Evolutionary conservation across 345 rosid species (phyloP), one percentile per base, ranked within the genome.

Genomic region (Citrus inodora): DNA sequence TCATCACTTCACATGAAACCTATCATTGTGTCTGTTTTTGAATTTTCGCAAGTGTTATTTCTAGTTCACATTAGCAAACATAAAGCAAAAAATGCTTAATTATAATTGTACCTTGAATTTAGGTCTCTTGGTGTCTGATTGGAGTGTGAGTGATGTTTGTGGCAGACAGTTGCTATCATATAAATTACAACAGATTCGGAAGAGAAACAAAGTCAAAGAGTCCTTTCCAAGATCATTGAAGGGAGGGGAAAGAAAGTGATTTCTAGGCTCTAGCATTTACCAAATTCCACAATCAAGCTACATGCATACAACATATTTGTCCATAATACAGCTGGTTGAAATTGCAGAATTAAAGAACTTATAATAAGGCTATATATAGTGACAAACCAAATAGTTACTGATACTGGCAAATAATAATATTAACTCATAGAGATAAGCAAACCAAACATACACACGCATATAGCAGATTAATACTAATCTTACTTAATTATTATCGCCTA

Each of bases 141-240:
- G 38, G 33, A 22, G 22, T 59, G 7, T 37, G 33, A 7, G 25
- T 56, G 38, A 79, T 24, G 58, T 53, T 46, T 16, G 35, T 56
- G 77, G 76, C 67, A 46, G 87, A 79, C 75, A 81, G 51, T 68
- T 55, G 76, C 35, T 78, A 53, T 67, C 67, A 32, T 33, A 32
- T 33, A 16, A 38, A 70, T 68, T 32, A 51, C 13, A 60, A 32
- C 30, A 60, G 66, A 76, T 32, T 11, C 59, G 66, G 35, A 32
- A 35, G 27, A 67, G 40, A 53, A 73, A 62, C 65, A 73, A 73
- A 68, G 80, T 79, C 78, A 76, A 81, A 68, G 76, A 76, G 76
- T 67, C 14, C 46, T 22, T 24, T 40, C 51, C 74, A 7, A 25
- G 68, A 13, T 10, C 14, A 46, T 46, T 13, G 17, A 46, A 13